These are phyloP conservation scores for Candida dajiaensis DNA, from an alignment of 805 yeast species.

Conservation along the genomic window DNA sequence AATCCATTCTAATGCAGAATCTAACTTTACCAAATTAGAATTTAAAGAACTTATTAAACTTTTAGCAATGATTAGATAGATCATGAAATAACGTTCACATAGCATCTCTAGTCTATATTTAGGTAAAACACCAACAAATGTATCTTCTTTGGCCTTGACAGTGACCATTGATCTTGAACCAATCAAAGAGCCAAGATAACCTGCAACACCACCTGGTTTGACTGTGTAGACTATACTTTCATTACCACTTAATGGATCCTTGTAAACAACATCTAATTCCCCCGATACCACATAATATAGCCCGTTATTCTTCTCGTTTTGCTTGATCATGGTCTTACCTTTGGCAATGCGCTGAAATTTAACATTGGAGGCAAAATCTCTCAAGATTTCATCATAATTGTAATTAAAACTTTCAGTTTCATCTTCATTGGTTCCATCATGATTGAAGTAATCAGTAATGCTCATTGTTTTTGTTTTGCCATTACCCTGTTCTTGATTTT, in stretches of 20 bases:
- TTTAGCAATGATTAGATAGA: slow-evolving; percentile 74
- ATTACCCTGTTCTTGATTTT: background rate
- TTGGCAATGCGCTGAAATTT: slow-evolving; percentile 48
- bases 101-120: slow-evolving; percentile 55
- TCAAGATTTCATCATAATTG: slow-evolving; percentile 38
- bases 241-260: slow-evolving; percentile 25
- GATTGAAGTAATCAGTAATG: slow-evolving; percentile 7
- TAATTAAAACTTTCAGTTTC: slow-evolving; percentile 32
- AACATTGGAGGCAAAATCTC: slow-evolving; percentile 53
- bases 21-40: slow-evolving; percentile 63
- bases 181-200: slow-evolving; percentile 74
- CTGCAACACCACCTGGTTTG: slow-evolving; percentile 77
- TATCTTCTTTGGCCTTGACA: slow-evolving; percentile 53
- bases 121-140: slow-evolving; percentile 68
- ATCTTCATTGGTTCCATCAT: slow-evolving; percentile 9
- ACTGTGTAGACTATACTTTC: slow-evolving; percentile 51
- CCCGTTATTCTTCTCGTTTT: slow-evolving; percentile 61
- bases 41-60: slow-evolving; percentile 64
- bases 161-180: slow-evolving; percentile 76
- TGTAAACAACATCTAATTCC: slow-evolving; percentile 52
- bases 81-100: slow-evolving; percentile 68
- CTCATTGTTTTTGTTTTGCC: slow-evolving; percentile 10
- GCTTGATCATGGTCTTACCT: slow-evolving; percentile 53
- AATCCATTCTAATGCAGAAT: slow-evolving; percentile 93
- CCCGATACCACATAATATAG: slow-evolving; percentile 80